These are phyloP conservation scores for Leccinum ochraceum DNA, from an alignment of 768 basidiomycete genomes.

Conservation along the genomic window DNA sequence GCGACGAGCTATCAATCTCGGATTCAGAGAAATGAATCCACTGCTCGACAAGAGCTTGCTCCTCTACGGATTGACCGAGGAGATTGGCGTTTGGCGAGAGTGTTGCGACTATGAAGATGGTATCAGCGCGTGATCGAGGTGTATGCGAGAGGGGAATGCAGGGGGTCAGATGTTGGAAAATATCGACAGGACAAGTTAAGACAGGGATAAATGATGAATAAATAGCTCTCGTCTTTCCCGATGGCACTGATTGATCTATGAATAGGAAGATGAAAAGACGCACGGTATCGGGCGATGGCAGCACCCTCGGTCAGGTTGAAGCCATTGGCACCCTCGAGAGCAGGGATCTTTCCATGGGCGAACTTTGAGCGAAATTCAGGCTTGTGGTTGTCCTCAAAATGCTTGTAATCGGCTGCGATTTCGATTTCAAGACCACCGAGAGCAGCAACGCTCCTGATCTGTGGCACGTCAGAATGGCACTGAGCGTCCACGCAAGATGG, in stretches of 20 bases:
- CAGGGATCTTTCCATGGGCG: slow-evolving; percentile 82
- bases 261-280: slow-evolving; percentile 40
- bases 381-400: slow-evolving; percentile 67
- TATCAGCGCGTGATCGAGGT: slow-evolving; percentile 19
- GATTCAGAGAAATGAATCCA: slow-evolving; percentile 78
- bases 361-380: slow-evolving; percentile 75
- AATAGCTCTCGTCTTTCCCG: slow-evolving; percentile 26
- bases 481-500: slow-evolving; percentile 2
- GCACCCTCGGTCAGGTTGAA: slow-evolving; percentile 75
- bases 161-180: slow-evolving; percentile 16
- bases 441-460: slow-evolving; percentile 61
- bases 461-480: slow-evolving; percentile 7
- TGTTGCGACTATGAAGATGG: slow-evolving; percentile 58
- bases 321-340: slow-evolving; percentile 74
- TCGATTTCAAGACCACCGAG: slow-evolving; percentile 59
- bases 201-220: slow-evolving; percentile 71
- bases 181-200: slow-evolving; percentile 63
- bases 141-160: neutral
- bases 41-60: slow-evolving; percentile 78
- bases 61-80: slow-evolving; percentile 62
- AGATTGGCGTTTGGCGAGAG: slow-evolving; percentile 79
- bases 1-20: slow-evolving; percentile 51
- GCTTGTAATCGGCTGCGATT: slow-evolving; percentile 52
- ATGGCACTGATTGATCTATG: slow-evolving; percentile 16
- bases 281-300: slow-evolving; percentile 88